Percentiles rank a stretch among this genome's conserved stretches.
phyloP scores from a whole-genome alignment of 75 land plant genomes.

The Isoetes taiwanensis region DNA sequence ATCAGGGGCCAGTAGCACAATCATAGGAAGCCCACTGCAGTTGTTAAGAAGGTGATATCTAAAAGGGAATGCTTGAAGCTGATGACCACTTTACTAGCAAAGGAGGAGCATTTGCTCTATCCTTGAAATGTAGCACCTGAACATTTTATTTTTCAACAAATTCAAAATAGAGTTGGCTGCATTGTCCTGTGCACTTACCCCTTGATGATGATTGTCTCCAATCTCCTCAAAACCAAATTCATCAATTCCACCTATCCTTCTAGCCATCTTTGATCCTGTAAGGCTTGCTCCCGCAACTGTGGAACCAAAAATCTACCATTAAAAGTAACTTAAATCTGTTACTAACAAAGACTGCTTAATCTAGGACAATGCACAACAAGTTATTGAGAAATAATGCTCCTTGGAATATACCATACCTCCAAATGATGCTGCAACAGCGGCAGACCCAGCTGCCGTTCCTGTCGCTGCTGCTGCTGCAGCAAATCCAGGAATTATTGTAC shows the following conservation, averaged over 20 bases:
- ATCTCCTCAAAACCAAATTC: slow-evolving; percentile 79
- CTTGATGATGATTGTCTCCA: slow-evolving; percentile 85
- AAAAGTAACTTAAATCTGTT: not conserved
- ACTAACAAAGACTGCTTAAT: not conserved
- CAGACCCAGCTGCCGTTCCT: slow-evolving; percentile 91
- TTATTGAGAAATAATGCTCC: not conserved
- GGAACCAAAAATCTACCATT: slow-evolving; percentile 4
- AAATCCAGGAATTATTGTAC: slow-evolving; percentile 87
- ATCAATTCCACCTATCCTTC: slow-evolving; percentile 79
- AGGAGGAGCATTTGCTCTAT: too few relatives aligned
- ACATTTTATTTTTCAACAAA: too few relatives aligned
- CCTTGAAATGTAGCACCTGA: too few relatives aligned
- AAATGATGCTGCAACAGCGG: slow-evolving; percentile 98
- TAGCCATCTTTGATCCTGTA: slow-evolving; percentile 86
- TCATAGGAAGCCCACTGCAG: too few relatives aligned
- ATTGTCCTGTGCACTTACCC: slow-evolving; percentile 48
- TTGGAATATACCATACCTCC: slow-evolving; percentile 43
- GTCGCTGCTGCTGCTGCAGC: slow-evolving; percentile 93
- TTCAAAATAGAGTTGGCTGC: too few relatives aligned
- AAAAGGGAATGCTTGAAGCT: too few relatives aligned
- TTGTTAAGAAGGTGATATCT: too few relatives aligned
- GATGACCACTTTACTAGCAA: too few relatives aligned
- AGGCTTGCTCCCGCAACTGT: slow-evolving; percentile 99
- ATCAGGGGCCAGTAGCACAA: too few relatives aligned
- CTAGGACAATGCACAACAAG: not conserved